A percentile compares a stretch with the other conserved stretches of the same genome.
These are phyloP conservation scores for Ceratobasidium sp. DNA, from an alignment of 1,284 basidiomycete genomes.

Conservation along the genomic window DNA sequence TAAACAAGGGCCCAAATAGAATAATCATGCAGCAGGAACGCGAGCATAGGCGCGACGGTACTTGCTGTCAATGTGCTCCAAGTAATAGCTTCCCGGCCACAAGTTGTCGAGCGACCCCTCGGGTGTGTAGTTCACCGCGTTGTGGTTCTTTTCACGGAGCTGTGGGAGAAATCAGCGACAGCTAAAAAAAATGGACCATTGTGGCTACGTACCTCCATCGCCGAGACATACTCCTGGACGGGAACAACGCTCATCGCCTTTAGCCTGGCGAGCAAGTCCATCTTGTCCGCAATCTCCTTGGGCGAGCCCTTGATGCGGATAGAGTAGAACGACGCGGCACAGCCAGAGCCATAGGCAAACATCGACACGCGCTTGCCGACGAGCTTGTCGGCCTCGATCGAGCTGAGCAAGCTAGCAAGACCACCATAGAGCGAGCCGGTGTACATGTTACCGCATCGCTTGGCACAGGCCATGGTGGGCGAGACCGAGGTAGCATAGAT, in stretches of 20 bases:
- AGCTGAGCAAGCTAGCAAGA: constrained; percentile 81
- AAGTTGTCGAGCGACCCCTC: constrained; percentile 89
- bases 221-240: constrained; percentile 82
- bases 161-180: constrained; percentile 46
- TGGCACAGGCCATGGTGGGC: constrained; percentile 81
- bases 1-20: background rate
- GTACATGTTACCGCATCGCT: constrained; percentile 97
- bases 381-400: constrained; percentile 69
- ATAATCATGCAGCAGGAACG: constrained; percentile 38
- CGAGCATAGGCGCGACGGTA: constrained; percentile 85
- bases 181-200: constrained; percentile 2
- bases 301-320: constrained; percentile 87
- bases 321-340: constrained; percentile 90
- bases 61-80: constrained; percentile 89
- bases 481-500: constrained; percentile 63
- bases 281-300: constrained; percentile 75
- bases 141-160: constrained; percentile 97
- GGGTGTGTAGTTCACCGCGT: constrained; percentile 85
- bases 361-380: constrained; percentile 84
- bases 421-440: constrained; percentile 96
- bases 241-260: constrained; percentile 89
- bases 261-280: constrained; percentile 80
- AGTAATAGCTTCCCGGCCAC: constrained; percentile 94
- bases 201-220: constrained; percentile 64
- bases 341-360: constrained; percentile 94